These are phyloP conservation scores for Trichosporon coremiiforme DNA, from an alignment of 1,284 basidiomycete genomes.

Conservation along the genomic window DNA sequence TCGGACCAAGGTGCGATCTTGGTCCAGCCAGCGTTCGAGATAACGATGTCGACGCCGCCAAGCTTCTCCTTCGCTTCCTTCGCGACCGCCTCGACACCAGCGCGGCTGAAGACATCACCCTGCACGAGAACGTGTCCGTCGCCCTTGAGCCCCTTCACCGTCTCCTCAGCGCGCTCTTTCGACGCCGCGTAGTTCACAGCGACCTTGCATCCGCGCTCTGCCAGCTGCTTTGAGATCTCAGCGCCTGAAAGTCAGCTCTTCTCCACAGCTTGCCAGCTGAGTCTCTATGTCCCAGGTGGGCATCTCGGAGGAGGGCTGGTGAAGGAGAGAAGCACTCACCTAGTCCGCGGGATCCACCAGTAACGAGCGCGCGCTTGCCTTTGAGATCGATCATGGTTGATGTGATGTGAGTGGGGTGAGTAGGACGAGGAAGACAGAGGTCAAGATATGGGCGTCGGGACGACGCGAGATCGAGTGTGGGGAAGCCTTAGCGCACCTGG, in stretches of 20 bases:
- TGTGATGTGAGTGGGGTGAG: neutral
- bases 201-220: constrained; percentile 30
- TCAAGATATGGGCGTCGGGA: neutral
- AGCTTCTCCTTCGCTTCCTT: constrained; percentile 28
- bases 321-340: neutral
- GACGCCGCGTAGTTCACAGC: constrained; percentile 36
- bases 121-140: constrained; percentile 32
- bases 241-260: constrained; percentile 24
- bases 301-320: neutral
- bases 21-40: constrained; percentile 39
- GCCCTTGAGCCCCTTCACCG: constrained; percentile 26
- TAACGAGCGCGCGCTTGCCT: constrained; percentile 38
- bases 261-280: neutral
- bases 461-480: neutral
- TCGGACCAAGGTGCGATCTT: constrained; percentile 33
- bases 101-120: constrained; percentile 35
- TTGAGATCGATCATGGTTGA: constrained; percentile 30
- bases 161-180: constrained; percentile 31
- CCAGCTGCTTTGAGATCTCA: constrained; percentile 29
- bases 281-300: neutral
- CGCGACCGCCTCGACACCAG: constrained; percentile 30
- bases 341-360: constrained; percentile 35
- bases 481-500: neutral
- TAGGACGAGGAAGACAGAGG: neutral
- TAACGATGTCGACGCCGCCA: constrained; percentile 34